Evolutionary conservation across 768 basidiomycete genomes (phyloP), one percentile per base, ranked within the genome.

Genomic region (Gymnopilus junonius): DNA sequence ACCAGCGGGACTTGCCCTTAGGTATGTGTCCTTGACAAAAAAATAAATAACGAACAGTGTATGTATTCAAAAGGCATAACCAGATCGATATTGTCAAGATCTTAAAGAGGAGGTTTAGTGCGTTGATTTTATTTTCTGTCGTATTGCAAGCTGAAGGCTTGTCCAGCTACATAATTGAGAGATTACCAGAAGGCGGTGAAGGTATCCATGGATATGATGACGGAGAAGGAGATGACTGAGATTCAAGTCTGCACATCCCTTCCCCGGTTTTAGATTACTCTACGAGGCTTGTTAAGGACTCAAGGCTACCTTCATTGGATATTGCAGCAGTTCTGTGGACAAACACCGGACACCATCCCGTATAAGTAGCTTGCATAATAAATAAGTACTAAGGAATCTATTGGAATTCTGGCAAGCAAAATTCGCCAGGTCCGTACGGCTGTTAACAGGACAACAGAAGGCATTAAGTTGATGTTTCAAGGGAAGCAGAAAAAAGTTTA

Each of bases 361-460:
- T 25, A 50, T 45, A n/a, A n/a, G n/a, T n/a, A 32, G n/a, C 63
- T 54, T 55, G 42, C 31, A 34, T 37, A 57, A 32, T 43, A 56
- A 54, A 43, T 65, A 48, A 20, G 35, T 27, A 25, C 35, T 50
- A 54, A 65, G 54, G 40, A 46, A 55, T 81, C 80, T 89, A 93
- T 68, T 84, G 81, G 76, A 97, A 97, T 72, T 97, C 95, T 29
- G 91, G 88, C 67, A 77, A 78, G 76, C 95, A 97, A 72, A 88
- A 88, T 74, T 95, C 92, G 69, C 95, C 95, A 37, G 95, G 96
- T 61, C 96, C 95, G 69, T 94, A 95, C 32, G 95, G 96, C 93
- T 97, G 37, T n/a, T 12, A 31, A 56, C 62, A 11, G 50, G 31
- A 20, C 11, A 69, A 63, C 57, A 57, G 63, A 53, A 51, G 64